Percentiles rank a stretch among this genome's conserved stretches.
phyloP scores from a whole-genome alignment of 78 protist genomes.

The Dictyostelium firmibasis region DNA sequence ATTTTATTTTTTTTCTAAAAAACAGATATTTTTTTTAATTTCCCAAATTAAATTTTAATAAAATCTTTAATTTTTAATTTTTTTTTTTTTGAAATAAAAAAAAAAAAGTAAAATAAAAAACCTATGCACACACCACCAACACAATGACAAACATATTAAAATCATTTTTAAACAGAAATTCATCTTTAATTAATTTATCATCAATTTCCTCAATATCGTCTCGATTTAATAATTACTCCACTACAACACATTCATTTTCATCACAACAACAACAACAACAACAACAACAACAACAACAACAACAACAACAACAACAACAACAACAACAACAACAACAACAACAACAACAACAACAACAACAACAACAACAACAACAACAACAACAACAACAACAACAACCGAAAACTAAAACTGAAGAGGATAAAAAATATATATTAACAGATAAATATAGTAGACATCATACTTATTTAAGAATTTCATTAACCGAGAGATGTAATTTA shows the following conservation, averaged over 20 bases:
- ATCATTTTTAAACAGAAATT: not conserved
- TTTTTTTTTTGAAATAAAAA: not conserved
- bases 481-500: constrained; percentile 91
- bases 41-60: too few species aligned
- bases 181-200: not conserved
- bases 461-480: constrained; percentile 90
- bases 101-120: not conserved
- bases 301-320: not conserved
- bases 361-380: not conserved
- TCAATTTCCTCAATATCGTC: not conserved
- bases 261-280: not conserved
- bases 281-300: not conserved
- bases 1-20: too few species aligned
- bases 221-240: not conserved
- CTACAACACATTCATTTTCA: too few species aligned
- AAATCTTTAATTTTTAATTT: too few species aligned
- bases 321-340: not conserved
- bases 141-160: not conserved
- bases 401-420: not conserved
- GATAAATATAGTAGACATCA: constrained; percentile 88
- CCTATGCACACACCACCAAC: not conserved
- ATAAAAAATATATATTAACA: constrained; percentile 31
- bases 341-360: not conserved
- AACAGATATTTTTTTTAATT: too few species aligned
- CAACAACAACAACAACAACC: not conserved